Evolutionary conservation across 768 basidiomycete species (phyloP).

Genomic region (Amanita pseudoporphyria): DNA sequence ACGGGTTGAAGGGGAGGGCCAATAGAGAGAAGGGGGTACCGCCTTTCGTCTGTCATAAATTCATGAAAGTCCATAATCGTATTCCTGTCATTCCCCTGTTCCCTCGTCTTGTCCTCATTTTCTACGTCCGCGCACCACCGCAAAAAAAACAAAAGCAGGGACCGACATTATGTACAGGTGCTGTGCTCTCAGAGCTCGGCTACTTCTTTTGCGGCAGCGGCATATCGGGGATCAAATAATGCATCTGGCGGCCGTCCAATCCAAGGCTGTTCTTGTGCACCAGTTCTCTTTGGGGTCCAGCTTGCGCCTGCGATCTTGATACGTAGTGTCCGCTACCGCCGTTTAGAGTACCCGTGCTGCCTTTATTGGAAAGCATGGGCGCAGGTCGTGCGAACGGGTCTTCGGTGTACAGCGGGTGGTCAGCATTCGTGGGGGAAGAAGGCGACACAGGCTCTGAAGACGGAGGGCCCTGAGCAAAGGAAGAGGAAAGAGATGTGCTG

Average conservation of each 20-base stretch:
- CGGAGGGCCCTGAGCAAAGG: no score
- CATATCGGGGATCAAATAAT: conserved; percentile 55
- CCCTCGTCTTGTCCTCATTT: no score
- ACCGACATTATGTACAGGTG: no score
- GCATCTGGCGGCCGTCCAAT: conserved; percentile 32
- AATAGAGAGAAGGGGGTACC: no score
- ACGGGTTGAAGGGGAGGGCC: no score
- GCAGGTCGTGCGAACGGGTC: conserved; percentile 5
- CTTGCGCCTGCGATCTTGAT: neutral
- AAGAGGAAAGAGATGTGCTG: conserved; percentile 10
- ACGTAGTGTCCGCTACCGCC: conserved; percentile 1
- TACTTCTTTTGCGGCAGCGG: conserved; percentile 18
- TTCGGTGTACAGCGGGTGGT: neutral
- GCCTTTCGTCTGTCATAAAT: no score
- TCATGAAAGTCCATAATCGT: no score
- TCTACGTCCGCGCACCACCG: no score
- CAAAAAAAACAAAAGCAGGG: neutral
- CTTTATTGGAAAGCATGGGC: neutral
- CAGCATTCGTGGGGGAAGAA: neutral
- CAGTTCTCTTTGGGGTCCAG: conserved; percentile 15
- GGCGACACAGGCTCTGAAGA: neutral
- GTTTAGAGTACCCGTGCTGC: neutral
- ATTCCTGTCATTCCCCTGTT: no score
- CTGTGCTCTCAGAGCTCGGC: neutral
- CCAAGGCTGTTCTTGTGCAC: conserved; percentile 37